Evolutionary conservation across 371 early-diverging fungal genomes (phyloP).

Genomic region (Mortierella sp.): DNA sequence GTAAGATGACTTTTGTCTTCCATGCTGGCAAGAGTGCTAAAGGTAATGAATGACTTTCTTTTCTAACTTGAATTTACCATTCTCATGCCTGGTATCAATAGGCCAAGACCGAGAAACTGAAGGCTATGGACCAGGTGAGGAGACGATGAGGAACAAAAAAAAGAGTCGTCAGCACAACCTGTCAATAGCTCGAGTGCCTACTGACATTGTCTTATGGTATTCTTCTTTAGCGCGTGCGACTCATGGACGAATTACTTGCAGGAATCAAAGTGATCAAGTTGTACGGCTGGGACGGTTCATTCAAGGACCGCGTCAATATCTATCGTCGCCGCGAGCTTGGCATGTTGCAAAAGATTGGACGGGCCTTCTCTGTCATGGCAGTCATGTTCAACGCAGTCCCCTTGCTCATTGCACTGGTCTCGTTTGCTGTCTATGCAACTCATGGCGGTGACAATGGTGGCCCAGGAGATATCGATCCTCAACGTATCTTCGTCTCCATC

Average conservation of each 20-base stretch:
- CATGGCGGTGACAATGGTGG: constrained; percentile 24
- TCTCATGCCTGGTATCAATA: neutral
- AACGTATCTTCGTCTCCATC: constrained; percentile 47
- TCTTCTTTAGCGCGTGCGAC: constrained; percentile 24
- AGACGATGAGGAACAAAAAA: too few relatives aligned
- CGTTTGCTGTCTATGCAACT: constrained; percentile 41
- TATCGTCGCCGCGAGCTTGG: constrained; percentile 35
- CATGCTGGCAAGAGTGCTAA: neutral
- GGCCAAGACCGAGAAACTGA: constrained; percentile 28
- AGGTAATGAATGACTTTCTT: too few relatives aligned
- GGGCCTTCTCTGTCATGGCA: constrained; percentile 38
- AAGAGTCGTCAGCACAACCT: too few relatives aligned
- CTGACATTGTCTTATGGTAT: too few relatives aligned
- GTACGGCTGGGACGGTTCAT: constrained; percentile 56
- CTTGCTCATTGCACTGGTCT: constrained; percentile 47
- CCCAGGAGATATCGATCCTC: constrained; percentile 37
- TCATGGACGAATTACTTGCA: constrained; percentile 57
- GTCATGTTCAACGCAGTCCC: constrained; percentile 72
- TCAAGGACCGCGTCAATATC: constrained; percentile 25
- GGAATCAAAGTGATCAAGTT: constrained; percentile 62
- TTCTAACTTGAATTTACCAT: constrained; percentile 17
- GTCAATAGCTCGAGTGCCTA: too few relatives aligned
- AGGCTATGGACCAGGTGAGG: constrained; percentile 28
- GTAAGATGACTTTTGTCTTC: constrained; percentile 9
- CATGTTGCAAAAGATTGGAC: constrained; percentile 39